Evolutionary conservation across 345 rosid species (phyloP), one percentile per base, ranked within the genome.

Genomic region (Corymbia maculata): DNA sequence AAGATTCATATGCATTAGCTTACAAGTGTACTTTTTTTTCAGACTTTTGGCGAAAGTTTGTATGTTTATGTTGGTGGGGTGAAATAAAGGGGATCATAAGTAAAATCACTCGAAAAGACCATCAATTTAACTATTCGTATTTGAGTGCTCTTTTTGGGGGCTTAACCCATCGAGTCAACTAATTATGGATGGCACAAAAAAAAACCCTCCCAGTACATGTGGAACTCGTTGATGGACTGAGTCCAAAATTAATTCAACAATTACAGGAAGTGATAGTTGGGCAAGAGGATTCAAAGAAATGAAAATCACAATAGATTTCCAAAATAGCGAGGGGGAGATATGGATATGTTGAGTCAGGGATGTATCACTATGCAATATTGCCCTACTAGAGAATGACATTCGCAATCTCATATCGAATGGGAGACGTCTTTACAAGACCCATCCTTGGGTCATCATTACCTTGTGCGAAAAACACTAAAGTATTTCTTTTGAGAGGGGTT

Each of bases 251-350:
- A 57, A 57, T 57, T 12, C 66, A 3, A 24, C n/a, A 13, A 24
- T 57, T 24, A 9, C 7, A 22, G 8, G 16, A 8, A 28, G 32
- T 13, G 70, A 64, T n/a, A 9, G 2, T 28, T 28, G 32, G 7
- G 30, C 5, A 6, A 12, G 0, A 0, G 2, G 13, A 6, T 19
- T 32, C 2, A 10, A 68, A 68, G 0, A 0, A 9, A 15, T 16
- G 0, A 0, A 15, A 68, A 68, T 32, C 2, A 10, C 5, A 1
- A 32, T 2, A 19, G 6, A 42, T 2, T 6, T 75, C 1, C 26
- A 11, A 14, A 24, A 24, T 9, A 13, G 66, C 9, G 13, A 22
- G 4, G 3, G n/a, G 11, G 66, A 10, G 66, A n/a, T 24, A 24
- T 57, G 13, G 66, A 57, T 24, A 24, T n/a, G 66, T 26, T 10